Conservation (phyloP, 2,329 filamentous ascomycete genomes). For the Aspergillus puulaauensis region DNA sequence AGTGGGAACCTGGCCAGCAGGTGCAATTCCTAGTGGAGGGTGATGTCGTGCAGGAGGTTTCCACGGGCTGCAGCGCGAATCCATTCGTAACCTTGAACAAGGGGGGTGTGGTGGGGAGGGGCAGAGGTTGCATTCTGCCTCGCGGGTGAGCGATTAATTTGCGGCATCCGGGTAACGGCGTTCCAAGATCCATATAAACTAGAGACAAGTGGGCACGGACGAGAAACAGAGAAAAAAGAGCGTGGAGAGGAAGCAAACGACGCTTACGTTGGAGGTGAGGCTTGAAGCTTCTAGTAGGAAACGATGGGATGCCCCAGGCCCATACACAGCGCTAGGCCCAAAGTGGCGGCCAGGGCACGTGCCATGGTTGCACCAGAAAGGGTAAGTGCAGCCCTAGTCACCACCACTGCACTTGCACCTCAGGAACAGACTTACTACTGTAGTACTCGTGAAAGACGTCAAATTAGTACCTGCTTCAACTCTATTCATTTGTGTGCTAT, state of each 20-base stretch:
- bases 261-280: background rate
- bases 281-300: background rate
- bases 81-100: constrained; percentile 23
- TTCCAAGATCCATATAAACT: background rate
- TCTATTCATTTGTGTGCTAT: background rate
- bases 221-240: background rate
- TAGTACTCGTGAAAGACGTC: background rate
- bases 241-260: background rate
- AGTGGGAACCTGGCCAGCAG: constrained; percentile 8
- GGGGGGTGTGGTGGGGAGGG: constrained; percentile 11
- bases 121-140: constrained; percentile 19
- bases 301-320: background rate
- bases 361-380: background rate
- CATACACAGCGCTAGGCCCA: background rate
- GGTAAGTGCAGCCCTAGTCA: constrained; percentile 1
- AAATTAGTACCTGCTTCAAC: constrained; percentile 2
- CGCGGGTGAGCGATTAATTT: constrained; percentile 4
- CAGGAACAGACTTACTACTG: background rate
- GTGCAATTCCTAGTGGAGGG: constrained; percentile 15
- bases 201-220: background rate
- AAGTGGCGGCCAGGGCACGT: background rate
- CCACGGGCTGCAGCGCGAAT: constrained; percentile 22
- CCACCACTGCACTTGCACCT: background rate
- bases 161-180: background rate
- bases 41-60: constrained; percentile 24